Evolutionary conservation across 129 eudicot genomes (phyloP).

Genomic region (Pseudognaphalium luteoalbum): DNA sequence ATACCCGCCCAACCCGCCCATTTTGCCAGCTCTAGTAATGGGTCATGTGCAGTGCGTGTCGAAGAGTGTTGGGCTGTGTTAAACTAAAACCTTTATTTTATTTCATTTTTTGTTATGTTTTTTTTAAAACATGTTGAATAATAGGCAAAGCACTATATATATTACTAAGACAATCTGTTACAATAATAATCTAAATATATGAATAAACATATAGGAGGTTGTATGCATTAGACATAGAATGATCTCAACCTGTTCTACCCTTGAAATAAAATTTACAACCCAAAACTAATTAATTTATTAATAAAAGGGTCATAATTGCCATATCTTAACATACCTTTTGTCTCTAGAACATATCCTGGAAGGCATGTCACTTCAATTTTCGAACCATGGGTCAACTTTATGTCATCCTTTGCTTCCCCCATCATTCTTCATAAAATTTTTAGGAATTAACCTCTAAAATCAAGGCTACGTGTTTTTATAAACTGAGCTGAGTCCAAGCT

Average conservation of each 20-base stretch:
- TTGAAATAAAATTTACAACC: neutral
- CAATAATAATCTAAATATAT: neutral
- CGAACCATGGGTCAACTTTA: constrained; percentile 61
- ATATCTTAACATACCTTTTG: constrained; percentile 47
- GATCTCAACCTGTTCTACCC: constrained; percentile 2
- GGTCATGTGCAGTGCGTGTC: neutral
- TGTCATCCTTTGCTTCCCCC: constrained; percentile 70
- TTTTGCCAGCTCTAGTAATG: no score
- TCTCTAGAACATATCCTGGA: constrained; percentile 70
- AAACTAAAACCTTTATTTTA: neutral
- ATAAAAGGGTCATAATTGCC: neutral
- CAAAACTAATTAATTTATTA: neutral
- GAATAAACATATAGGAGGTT: neutral
- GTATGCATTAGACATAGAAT: constrained; percentile 1
- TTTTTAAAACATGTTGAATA: neutral
- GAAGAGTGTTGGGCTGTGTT: neutral
- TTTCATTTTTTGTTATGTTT: neutral
- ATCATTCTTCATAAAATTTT: constrained; percentile 42
- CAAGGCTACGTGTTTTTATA: neutral
- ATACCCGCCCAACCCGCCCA: no score
- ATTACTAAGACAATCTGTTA: neutral
- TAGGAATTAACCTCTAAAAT: constrained; percentile 11
- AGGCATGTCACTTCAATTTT: constrained; percentile 66
- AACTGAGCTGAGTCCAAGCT: neutral
- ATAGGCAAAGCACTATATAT: neutral